Base-by-base conservation (phyloP, 2,329 filamentous ascomycete species). In the Colletotrichum musicola region DNA sequence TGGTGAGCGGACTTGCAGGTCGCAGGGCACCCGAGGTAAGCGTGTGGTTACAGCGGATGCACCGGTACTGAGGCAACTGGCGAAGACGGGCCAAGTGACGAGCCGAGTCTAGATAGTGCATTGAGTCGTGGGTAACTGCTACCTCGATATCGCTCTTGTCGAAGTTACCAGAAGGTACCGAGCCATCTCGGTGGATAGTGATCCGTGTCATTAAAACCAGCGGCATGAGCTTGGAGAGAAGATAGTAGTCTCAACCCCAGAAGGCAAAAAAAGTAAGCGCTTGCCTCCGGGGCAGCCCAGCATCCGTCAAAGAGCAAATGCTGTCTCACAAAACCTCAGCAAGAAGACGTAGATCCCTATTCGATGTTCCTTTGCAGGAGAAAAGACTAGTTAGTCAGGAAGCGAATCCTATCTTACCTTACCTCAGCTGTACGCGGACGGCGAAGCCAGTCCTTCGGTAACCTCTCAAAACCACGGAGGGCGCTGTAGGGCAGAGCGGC, bases 11-110 rank as follows among this genome's bases (percentile, higher is more conserved):
- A 10, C 49, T n/a, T 30, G 18, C 30, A 25, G 57, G 38, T 46
- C n/a, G 47, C 40, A 58, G 30, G 64, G 42, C 35, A 46, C 20
- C 22, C 42, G 18, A 35, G 38, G 62, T 25, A 53, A 60, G 55
- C 46, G 25, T 18, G 38, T 18, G 38, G 55, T 53, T 59, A 25
- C 49, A 44, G 20, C 22, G 20, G 16, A 20, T 53, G 40, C 18
- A 13, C 27, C 22, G 49, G 57, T 60, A 27, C 46, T 20, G 30
- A 44, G 51, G 51, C 49, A 16, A 30, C 30, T 9, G 13, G 13
- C 18, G 30, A 35, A 25, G 18, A 16, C 13, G 13, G 13, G 25
- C 18, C 13, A 18, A 51, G 46, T 9, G 10, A 22, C n/a, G 27
- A 51, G 22, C 10, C 27, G 16, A 10, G 44, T 6, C 16, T 16